Evolutionary conservation across 345 rosid genomes (phyloP).

Genomic region (Rhodomyrtus tomentosa): DNA sequence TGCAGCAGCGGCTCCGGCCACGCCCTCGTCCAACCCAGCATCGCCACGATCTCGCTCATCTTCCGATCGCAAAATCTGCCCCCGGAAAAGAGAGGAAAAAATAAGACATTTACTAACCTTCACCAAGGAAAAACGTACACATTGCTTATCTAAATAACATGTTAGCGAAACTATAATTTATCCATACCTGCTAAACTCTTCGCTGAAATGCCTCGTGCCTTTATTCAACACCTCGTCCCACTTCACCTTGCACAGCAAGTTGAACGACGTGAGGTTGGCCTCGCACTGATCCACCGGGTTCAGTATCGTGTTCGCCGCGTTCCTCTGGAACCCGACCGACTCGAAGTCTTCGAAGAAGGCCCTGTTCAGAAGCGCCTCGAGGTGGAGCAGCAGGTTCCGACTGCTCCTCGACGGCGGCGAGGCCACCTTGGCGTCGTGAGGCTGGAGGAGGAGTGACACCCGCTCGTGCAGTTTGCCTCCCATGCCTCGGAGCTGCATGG

Average conservation of each 20-base stretch:
- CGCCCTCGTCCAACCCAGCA: conserved; percentile 74
- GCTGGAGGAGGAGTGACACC: conserved; percentile 56
- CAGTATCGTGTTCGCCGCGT: conserved; percentile 37
- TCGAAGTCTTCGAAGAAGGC: conserved; percentile 91
- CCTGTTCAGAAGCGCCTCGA: conserved; percentile 59
- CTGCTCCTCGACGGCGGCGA: conserved; percentile 36
- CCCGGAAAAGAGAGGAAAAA: not conserved
- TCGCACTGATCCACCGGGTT: conserved; percentile 74
- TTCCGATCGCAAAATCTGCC: conserved; percentile 63
- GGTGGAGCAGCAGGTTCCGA: conserved; percentile 39
- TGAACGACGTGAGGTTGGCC: conserved; percentile 48
- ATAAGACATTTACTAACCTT: not conserved
- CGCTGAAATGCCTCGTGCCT: conserved; percentile 86
- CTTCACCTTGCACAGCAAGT: conserved; percentile 40
- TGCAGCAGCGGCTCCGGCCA: conserved; percentile 83
- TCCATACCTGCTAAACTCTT: conserved; percentile 46
- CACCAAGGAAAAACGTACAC: not conserved
- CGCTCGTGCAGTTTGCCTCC: conserved; percentile 51
- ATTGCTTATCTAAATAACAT: not conserved
- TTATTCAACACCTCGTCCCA: conserved; percentile 84
- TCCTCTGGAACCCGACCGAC: conserved; percentile 54
- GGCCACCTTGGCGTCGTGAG: conserved; percentile 56
- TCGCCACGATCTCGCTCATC: conserved; percentile 78
- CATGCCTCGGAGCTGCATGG: conserved; percentile 47
- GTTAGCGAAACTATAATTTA: not conserved